Evolutionary conservation across 768 basidiomycete species (phyloP).

Genomic region (Naematelia aurantialba): DNA sequence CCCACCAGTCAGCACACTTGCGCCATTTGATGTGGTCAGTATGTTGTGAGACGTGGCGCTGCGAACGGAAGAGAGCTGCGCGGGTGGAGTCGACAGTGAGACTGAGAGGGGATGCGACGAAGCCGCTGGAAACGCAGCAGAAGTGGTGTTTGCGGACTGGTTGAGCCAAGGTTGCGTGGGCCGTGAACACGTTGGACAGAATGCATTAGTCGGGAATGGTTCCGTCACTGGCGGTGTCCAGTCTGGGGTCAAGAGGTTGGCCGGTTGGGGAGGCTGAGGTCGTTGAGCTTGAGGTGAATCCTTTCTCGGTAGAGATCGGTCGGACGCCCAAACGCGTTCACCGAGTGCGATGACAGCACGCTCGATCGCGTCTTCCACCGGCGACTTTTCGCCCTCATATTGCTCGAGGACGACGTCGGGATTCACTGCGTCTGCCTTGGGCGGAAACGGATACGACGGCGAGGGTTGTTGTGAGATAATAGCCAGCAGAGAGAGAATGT

Average conservation of each 20-base stretch:
- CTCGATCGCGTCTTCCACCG: conserved; percentile 39
- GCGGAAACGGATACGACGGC: conserved; percentile 40
- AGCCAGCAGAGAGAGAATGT: conserved; percentile 32
- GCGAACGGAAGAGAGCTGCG: conserved; percentile 10
- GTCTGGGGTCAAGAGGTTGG: conserved; percentile 32
- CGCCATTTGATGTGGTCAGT: conserved; percentile 25
- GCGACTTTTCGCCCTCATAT: conserved; percentile 30
- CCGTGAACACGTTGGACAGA: conserved; percentile 32
- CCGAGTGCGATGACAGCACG: conserved; percentile 32
- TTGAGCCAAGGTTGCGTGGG: conserved; percentile 3
- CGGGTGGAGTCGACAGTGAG: conserved; percentile 29
- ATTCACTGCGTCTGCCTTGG: conserved; percentile 2
- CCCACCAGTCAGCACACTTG: conserved; percentile 28
- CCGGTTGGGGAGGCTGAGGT: conserved; percentile 5
- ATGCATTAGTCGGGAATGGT: background rate
- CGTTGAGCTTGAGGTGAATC: conserved; percentile 10
- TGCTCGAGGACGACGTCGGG: background rate
- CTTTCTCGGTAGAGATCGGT: conserved; percentile 10
- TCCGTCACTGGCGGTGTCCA: conserved; percentile 32
- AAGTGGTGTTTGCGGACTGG: no score
- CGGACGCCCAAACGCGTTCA: conserved; percentile 27
- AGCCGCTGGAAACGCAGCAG: conserved; percentile 6
- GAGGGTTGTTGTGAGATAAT: conserved; percentile 36
- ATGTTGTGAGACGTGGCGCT: conserved; percentile 16
- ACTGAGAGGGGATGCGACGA: conserved; percentile 27